These are phyloP conservation scores for Globisporangium spinosum DNA, from an alignment of 352 stramenopile species.

Conservation along the genomic window DNA sequence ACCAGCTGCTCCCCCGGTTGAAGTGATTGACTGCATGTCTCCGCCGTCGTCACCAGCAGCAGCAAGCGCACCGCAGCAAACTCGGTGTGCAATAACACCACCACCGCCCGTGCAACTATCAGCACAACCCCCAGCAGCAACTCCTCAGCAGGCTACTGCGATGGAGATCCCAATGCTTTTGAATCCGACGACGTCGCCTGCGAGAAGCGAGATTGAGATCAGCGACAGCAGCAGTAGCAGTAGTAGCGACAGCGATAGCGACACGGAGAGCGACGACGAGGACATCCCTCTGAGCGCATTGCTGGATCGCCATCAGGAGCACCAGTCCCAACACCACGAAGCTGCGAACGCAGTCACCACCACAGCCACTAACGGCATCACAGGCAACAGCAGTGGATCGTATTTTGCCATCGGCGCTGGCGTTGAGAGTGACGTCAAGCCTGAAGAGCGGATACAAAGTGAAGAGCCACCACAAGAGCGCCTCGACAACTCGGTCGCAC, in stretches of 20 bases:
- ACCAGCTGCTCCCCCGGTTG: background rate
- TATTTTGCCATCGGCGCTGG: background rate
- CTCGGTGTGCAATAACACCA: background rate
- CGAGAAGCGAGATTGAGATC: constrained; percentile 7
- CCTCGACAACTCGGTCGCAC: no score
- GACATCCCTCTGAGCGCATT: constrained; percentile 5
- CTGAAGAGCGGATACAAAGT: background rate
- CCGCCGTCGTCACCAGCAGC: background rate
- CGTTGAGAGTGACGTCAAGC: background rate
- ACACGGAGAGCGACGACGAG: constrained; percentile 11
- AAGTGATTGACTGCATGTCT: constrained; percentile 10
- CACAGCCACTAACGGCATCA: background rate
- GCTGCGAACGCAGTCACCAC: background rate
- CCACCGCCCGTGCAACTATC: background rate
- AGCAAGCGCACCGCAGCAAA: background rate
- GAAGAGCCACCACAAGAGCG: background rate
- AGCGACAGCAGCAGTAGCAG: background rate
- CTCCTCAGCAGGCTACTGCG: background rate
- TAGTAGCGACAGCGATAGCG: background rate
- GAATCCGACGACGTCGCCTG: background rate
- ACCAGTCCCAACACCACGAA: background rate
- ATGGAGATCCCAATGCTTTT: background rate
- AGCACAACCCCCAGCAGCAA: background rate
- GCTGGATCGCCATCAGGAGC: background rate
- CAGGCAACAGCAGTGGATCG: background rate